Conservation (phyloP, 1,139 yeast species). For the Pichia sp. region DNA sequence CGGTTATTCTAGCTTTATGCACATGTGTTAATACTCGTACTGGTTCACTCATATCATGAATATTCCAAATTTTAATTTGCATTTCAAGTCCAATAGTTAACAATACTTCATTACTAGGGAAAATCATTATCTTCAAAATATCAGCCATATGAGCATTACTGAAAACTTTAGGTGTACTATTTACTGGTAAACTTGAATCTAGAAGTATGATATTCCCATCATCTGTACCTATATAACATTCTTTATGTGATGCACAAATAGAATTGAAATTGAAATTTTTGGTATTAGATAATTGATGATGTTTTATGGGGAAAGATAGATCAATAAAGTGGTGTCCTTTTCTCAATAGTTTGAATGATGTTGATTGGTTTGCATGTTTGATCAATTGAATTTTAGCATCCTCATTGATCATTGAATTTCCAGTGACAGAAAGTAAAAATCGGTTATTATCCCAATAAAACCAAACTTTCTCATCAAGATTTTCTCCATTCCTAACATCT, state of each 20-base stretch:
- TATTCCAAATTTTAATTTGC: conserved; percentile 48
- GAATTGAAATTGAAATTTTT: conserved; percentile 4
- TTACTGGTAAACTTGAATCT: not conserved
- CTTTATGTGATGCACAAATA: conserved; percentile 1
- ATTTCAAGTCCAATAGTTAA: conserved; percentile 51
- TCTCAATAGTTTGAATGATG: not conserved
- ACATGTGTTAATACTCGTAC: conserved; percentile 37
- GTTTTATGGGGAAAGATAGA: conserved; percentile 9
- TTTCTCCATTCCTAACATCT: not conserved
- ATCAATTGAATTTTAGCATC: not conserved
- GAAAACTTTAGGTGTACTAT: not conserved
- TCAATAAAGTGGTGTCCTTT: conserved; percentile 3
- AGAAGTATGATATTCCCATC: conserved; percentile 33
- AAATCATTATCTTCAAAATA: conserved; percentile 35
- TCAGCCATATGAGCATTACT: conserved; percentile 41
- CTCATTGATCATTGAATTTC: not conserved
- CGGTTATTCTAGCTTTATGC: conserved; percentile 42
- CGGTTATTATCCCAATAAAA: conserved; percentile 13
- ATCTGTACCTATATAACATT: conserved; percentile 35
- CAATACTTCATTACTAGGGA: conserved; percentile 56
- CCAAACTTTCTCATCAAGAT: conserved; percentile 21
- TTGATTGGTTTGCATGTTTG: not conserved
- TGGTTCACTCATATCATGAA: conserved; percentile 33
- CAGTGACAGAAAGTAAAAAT: not conserved
- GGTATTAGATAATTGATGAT: not conserved